Base-by-base conservation (phyloP, 2,329 filamentous ascomycete species). In the Ilyonectria destructans region DNA sequence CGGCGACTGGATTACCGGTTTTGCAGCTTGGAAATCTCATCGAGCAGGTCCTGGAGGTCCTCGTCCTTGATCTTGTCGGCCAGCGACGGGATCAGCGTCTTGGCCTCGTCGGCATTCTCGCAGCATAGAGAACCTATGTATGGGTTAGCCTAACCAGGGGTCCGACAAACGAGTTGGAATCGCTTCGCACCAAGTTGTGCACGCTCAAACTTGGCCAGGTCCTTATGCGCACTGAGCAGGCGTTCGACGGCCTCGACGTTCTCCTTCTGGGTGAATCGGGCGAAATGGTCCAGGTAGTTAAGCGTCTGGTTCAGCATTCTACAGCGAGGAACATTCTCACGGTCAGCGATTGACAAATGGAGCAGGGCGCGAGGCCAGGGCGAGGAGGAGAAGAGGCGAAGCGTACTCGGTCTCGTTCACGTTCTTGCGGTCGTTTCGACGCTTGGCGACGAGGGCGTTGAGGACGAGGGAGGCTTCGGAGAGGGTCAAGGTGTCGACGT, bases 231-330 rank as follows among this genome's bases (percentile, higher is more conserved):
- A 73, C 93, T 93, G 71, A 98, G 88, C 75, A 98, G 85, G 67
- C 94, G 90, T 82, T 97, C 95, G 35, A 98, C 94, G n/a, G 94
- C 93, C 83, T 97, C 93, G 78, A 97, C 93, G 74, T 96, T 96
- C 81, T 97, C 94, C 81, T 96, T 95, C 77, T 95, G 91, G 84
- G 97, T 97, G 88, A 98, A 98, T 40, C 96, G 93, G 19, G 95
- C 93, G 83, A 99, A 99, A 70, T 95, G 91, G 77, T 97, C 95
- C 61, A 98, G 90, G 83, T 99, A 98, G 78, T 95, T 94, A 72
- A 95, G 88, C 29, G 96, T 98, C 81, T 97, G 95, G 70, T 90
- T 91, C 64, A 97, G 88, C 81, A 95, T 95, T 78, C 90, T 93
- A 57, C 9, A 60, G 58, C 21, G 13, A 66, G 21, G 45, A 68